These are phyloP conservation scores for Suillus cothurnatus DNA, from an alignment of 768 basidiomycete genomes.

Conservation along the genomic window DNA sequence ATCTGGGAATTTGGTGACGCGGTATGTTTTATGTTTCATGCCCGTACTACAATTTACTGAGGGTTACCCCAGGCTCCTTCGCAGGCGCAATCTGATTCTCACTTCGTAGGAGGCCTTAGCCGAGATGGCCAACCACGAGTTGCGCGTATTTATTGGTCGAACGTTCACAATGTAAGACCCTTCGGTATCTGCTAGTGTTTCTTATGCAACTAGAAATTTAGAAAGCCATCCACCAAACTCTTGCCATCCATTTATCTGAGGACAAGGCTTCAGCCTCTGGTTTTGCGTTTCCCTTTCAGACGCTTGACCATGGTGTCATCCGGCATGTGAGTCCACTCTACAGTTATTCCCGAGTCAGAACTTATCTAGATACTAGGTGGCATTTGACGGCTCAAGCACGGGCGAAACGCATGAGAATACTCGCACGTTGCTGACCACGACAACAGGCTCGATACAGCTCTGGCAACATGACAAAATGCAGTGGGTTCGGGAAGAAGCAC, in stretches of 20 bases:
- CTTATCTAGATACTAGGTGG: slow-evolving; percentile 38
- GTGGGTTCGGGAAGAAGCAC: slow-evolving; percentile 84
- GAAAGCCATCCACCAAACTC: slow-evolving; percentile 58
- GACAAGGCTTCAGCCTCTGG: slow-evolving; percentile 50
- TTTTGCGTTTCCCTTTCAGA: slow-evolving; percentile 67
- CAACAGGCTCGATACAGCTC: slow-evolving; percentile 76
- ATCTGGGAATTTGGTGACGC: slow-evolving; percentile 60
- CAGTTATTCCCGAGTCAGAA: slow-evolving; percentile 5
- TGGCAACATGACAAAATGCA: slow-evolving; percentile 63
- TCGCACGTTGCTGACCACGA: slow-evolving; percentile 61
- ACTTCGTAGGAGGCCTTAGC: slow-evolving; percentile 38
- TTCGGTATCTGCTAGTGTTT: neutral
- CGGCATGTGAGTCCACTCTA: slow-evolving; percentile 50
- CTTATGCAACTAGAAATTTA: slow-evolving; percentile 25
- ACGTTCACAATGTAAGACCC: slow-evolving; percentile 49
- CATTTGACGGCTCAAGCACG: slow-evolving; percentile 52
- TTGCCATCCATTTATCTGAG: slow-evolving; percentile 48
- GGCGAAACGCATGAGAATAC: slow-evolving; percentile 38
- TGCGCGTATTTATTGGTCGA: slow-evolving; percentile 69
- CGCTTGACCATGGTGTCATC: slow-evolving; percentile 66
- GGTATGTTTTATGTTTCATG: slow-evolving; percentile 37
- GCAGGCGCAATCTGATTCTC: neutral
- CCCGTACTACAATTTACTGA: slow-evolving; percentile 9
- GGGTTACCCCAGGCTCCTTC: slow-evolving; percentile 32
- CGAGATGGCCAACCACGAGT: slow-evolving; percentile 54